Evolutionary conservation across 179 eudicot genomes (phyloP), one percentile per base, ranked within the genome.

Genomic region (Nepenthes alata): DNA sequence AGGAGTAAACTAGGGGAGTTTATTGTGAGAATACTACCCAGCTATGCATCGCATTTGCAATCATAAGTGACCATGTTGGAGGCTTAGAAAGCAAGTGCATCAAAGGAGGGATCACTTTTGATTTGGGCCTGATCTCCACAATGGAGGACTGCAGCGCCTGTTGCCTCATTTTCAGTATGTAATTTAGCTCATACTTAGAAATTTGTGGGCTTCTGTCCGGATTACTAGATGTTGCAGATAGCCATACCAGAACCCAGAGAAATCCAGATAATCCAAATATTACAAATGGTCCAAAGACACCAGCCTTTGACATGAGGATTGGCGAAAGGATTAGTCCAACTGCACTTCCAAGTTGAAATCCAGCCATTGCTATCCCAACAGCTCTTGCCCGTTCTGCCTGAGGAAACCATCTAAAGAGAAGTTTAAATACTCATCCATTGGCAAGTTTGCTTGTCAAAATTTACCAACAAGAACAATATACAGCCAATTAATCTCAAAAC

Each of bases 341-440:
- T 65, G 91, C 89, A 80, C 88, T 90, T 73, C 97, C 99, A 65
- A 94, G 87, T 82, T 87, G 91, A 81, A 94, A 94, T 61, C 99
- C 99, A 70, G 94, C 99, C 99, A 94, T 90, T 58, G 99, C 99
- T 70, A 94, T 84, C 66, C 94, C 97, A 68, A 94, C 97, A 58
- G 97, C 97, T 80, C 94, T 82, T 62, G 97, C 82, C 65, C 96
- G 81, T 73, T 90, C 99, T 51, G 69, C 84, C 66, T 72, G 79
- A 76, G 97, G 99, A 78, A 94, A 94, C 99, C 99, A 94, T 77
- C 99, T 94, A 77, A 58, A 53, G 61, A 63, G 62, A 66, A 68
- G 65, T 75, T 61, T 65, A 72, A 70, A 64, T 13, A 70, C 59
- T 62, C 61, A 53, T 25, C 37, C 9, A 4, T 55, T 55, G 36